Evolutionary conservation across 75 land plant species (phyloP).

Genomic region (Sequoiadendron giganteum): DNA sequence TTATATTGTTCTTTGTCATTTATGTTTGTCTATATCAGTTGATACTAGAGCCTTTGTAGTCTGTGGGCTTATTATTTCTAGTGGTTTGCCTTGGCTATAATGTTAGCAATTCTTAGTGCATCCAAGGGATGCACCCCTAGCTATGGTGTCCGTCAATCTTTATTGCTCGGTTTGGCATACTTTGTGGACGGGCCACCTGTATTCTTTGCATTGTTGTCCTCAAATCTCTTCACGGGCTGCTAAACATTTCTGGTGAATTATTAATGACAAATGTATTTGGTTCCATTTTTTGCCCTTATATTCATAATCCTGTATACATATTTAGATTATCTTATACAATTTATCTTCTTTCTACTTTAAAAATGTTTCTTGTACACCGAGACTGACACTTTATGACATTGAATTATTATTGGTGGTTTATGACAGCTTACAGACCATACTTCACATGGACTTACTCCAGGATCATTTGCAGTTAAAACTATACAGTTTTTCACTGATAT

Average conservation of each 20-base stretch:
- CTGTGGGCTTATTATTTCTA: too few species aligned
- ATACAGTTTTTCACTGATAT: conserved; percentile 84
- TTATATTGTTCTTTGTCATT: too few species aligned
- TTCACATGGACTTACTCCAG: conserved; percentile 56
- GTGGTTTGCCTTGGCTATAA: too few species aligned
- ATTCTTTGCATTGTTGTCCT: too few species aligned
- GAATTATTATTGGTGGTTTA: background rate
- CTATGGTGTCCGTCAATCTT: too few species aligned
- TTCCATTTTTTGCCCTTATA: background rate
- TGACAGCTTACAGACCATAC: conserved; percentile 82
- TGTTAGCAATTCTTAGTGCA: too few species aligned
- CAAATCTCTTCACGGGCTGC: too few species aligned
- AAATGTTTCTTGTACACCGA: background rate
- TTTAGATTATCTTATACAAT: background rate
- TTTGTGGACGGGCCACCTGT: too few species aligned
- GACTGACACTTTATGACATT: background rate
- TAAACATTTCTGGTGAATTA: background rate
- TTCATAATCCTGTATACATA: background rate
- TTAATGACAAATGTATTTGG: background rate
- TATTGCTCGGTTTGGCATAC: too few species aligned
- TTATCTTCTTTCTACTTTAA: background rate
- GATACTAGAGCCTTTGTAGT: too few species aligned
- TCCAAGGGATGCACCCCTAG: too few species aligned
- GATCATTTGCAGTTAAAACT: conserved; percentile 61
- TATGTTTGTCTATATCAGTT: too few species aligned